phyloP scores from a whole-genome alignment of 2,329 filamentous ascomycete genomes.

The Colletotrichum sp. region DNA sequence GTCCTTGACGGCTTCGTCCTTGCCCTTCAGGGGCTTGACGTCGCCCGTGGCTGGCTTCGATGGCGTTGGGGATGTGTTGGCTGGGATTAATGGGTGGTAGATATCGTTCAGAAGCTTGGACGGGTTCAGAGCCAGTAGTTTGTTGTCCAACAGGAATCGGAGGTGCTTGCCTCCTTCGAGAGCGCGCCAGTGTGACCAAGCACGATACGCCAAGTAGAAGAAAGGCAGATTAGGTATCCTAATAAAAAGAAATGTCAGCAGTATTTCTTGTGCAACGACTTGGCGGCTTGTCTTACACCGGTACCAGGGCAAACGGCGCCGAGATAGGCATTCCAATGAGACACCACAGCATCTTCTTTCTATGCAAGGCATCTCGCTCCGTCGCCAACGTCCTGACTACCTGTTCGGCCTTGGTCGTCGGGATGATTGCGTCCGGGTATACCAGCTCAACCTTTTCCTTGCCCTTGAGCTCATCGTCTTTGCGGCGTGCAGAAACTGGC shows the following conservation, averaged over 20 bases:
- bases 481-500: constrained; percentile 71
- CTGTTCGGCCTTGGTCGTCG: constrained; percentile 63
- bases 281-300: constrained; percentile 67
- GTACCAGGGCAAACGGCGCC: constrained; percentile 81
- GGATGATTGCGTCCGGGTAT: constrained; percentile 76
- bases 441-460: constrained; percentile 73
- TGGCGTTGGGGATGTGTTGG: constrained; percentile 38
- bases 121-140: constrained; percentile 69
- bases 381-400: constrained; percentile 76
- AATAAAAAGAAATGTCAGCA: background rate
- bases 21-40: constrained; percentile 26
- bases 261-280: background rate
- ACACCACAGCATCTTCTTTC: constrained; percentile 79
- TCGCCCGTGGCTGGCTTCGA: background rate
- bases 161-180: constrained; percentile 84
- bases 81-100: constrained; percentile 58
- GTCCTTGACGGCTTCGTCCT: constrained; percentile 24
- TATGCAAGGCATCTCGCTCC: constrained; percentile 81
- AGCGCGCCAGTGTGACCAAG: constrained; percentile 92
- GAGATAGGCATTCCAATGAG: constrained; percentile 83
- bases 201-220: constrained; percentile 91
- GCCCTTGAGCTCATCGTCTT: constrained; percentile 66
- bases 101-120: constrained; percentile 75
- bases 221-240: constrained; percentile 94
- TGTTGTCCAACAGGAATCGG: constrained; percentile 78